Conservation (phyloP, 305 asterid species). For the Solanum hybrid region DNA sequence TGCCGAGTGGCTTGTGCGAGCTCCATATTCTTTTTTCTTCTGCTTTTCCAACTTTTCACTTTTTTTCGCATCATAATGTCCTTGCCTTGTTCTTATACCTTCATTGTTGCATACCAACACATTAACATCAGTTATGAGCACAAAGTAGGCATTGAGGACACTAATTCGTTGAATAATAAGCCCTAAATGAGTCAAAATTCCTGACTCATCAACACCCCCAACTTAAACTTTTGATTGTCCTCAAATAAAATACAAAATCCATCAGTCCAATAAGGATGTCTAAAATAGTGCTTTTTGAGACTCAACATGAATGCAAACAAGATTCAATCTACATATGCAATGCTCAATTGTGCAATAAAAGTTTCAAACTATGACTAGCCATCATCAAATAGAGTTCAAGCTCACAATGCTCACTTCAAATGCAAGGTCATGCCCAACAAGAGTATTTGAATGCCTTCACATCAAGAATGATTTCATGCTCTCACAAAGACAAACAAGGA, state of each 20-base stretch:
- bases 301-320: not conserved
- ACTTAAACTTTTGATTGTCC: not conserved
- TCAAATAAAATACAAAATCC: not conserved
- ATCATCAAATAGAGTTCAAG: not conserved
- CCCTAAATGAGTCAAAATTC: not conserved
- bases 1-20: not conserved
- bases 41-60: not conserved
- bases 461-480: not conserved
- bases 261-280: not conserved
- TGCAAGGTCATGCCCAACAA: not conserved
- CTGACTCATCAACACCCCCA: not conserved
- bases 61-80: not conserved
- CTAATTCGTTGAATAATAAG: not conserved
- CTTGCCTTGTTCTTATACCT: not conserved
- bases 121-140: not conserved
- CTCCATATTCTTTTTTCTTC: not conserved
- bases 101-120: not conserved
- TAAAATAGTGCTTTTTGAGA: not conserved
- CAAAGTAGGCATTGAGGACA: not conserved
- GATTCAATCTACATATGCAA: not conserved
- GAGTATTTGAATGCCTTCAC: not conserved
- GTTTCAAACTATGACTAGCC: not conserved
- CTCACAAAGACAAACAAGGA: no score
- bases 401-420: not conserved
- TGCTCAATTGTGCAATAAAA: not conserved